Percentiles rank a stretch among this genome's conserved stretches.
Conservation (phyloP, 225 moss, liverwort and hornwort species). For the Lunularia cruciata region DNA sequence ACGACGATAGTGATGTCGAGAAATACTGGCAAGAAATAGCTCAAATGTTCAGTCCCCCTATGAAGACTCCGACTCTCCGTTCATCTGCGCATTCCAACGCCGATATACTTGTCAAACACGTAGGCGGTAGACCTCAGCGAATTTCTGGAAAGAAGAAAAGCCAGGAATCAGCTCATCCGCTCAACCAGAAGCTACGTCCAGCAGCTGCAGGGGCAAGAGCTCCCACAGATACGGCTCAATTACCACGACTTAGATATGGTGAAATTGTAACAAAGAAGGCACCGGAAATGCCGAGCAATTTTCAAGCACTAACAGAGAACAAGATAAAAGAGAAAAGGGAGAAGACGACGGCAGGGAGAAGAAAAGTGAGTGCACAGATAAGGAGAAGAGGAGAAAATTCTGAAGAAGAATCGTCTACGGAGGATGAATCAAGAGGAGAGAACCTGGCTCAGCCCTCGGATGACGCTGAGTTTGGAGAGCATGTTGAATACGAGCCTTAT, state of each 20-base stretch:
- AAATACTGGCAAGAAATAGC: neutral
- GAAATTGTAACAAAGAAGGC: neutral
- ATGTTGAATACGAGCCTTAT: neutral
- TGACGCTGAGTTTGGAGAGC: neutral
- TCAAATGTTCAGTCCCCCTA: neutral
- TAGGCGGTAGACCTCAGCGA: neutral
- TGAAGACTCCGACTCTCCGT: neutral
- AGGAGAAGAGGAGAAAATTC: neutral
- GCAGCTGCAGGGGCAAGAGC: neutral
- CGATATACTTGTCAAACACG: neutral
- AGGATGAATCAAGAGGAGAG: neutral
- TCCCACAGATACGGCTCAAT: too few relatives aligned
- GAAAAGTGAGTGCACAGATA: neutral
- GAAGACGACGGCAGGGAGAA: neutral
- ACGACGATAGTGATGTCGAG: neutral
- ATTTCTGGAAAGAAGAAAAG: neutral
- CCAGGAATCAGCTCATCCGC: neutral
- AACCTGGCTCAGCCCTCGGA: neutral
- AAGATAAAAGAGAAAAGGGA: neutral
- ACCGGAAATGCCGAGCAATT: neutral
- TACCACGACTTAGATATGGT: neutral
- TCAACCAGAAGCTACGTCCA: neutral
- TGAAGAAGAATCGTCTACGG: neutral
- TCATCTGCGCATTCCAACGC: neutral
- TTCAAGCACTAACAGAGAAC: too few relatives aligned